These are phyloP conservation scores for Euphorbia corollata DNA, from an alignment of 441 rosid species.

Conservation along the genomic window DNA sequence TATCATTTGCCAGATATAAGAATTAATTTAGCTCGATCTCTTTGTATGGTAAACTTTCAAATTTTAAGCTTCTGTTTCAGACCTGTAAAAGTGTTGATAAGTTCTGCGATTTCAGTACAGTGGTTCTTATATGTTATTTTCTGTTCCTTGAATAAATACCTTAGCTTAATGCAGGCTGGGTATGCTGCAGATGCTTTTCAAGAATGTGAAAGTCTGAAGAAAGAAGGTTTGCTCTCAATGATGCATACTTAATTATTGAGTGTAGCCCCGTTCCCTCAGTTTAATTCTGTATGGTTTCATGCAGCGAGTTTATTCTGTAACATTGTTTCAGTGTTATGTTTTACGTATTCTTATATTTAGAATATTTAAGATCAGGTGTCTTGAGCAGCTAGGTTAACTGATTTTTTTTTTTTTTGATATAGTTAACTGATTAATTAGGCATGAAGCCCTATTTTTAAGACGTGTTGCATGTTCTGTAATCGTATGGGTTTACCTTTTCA, in stretches of 20 bases:
- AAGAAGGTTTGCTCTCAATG: conserved; percentile 42
- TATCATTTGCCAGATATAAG: conserved; percentile 51
- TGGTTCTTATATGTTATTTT: conserved; percentile 4
- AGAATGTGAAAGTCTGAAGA: conserved; percentile 61
- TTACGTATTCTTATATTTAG: background rate
- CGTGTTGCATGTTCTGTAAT: background rate
- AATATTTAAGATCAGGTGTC: background rate
- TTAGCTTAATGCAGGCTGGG: conserved; percentile 54
- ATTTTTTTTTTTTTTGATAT: no score
- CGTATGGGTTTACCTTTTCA: background rate
- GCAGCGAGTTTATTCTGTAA: background rate
- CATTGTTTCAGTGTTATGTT: background rate
- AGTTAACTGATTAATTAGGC: background rate
- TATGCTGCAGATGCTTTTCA: conserved; percentile 51
- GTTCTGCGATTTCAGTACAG: conserved; percentile 2
- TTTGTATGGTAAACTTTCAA: conserved; percentile 52
- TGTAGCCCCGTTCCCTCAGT: conserved; percentile 10
- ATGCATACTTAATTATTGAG: conserved; percentile 9
- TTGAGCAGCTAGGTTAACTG: background rate
- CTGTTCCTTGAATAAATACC: conserved; percentile 19
- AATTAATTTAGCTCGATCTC: conserved; percentile 75
- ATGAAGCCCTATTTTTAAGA: background rate
- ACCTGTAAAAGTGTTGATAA: conserved; percentile 7
- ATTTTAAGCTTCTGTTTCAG: conserved; percentile 16
- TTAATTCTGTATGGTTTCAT: conserved; percentile 7